Evolutionary conservation across 257 asterid species (phyloP), one percentile per base, ranked within the genome.

Genomic region (Primulina huaijiensis): DNA sequence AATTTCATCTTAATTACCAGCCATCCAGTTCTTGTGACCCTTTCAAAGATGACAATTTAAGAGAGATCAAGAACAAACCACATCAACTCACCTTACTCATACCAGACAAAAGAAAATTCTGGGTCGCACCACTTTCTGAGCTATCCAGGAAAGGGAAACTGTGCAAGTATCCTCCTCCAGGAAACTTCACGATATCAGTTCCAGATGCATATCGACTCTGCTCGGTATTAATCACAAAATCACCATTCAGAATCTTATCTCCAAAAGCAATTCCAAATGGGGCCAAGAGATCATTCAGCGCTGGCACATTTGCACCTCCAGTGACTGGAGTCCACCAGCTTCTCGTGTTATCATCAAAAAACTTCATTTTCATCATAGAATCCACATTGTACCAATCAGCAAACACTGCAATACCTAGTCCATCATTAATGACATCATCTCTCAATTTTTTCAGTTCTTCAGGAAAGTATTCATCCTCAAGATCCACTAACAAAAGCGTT

Each of bases 311-410:
- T 65, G 99, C 85, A 72, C 99, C 99, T 69, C 97, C 99, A 43
- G 97, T 94, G 78, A 89, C 85, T 17, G 99, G 99, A 43, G 99
- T 90, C 99, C 99, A 94, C 99, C 96, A 91, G 81, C 97, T 94
- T 75, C 97, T 82, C 10, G 99, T 94, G 76, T 94, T 91, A 69
- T 94, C 99, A 75, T 94, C 97, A 75, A 91, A 94, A 77, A 94
- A 94, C 80, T 90, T 91, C 97, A 94, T 94, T 79, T 89, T 94
- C 82, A 94, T 82, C 99, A 94, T 94, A 27, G 99, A 85, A 63
- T 91, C 96, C 75, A 94, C 95, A 68, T 91, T 94, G 76, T 94
- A 94, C 99, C 99, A 94, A 75, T 94, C 97, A 65, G 99, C 97
- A 82, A 94, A 94, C 60, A 91, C 97, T 58, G 80, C 96, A 77